Conservation (phyloP, 78 protist species). For the Speleostelium caveatum region DNA sequence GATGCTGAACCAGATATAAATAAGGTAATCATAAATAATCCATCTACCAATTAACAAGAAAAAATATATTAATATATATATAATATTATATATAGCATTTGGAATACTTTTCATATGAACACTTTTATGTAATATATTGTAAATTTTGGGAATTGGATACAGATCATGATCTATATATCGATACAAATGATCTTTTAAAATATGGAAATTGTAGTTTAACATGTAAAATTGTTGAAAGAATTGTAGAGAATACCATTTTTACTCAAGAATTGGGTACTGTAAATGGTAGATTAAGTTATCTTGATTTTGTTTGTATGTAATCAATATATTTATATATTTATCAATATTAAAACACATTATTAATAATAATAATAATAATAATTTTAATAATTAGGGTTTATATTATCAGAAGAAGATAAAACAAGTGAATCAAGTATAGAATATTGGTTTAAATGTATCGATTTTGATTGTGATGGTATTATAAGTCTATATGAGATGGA, state of each 20-base stretch:
- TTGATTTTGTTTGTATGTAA: slow-evolving; percentile 69
- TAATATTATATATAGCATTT: slow-evolving; percentile 45
- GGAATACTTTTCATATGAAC: slow-evolving; percentile 95
- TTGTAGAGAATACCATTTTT: slow-evolving; percentile 49
- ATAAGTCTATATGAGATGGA: slow-evolving; percentile 92
- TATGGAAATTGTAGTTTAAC: slow-evolving; percentile 73
- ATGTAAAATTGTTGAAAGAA: slow-evolving; percentile 21
- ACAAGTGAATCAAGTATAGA: slow-evolving; percentile 76
- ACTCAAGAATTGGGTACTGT: slow-evolving; percentile 13
- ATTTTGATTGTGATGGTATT: slow-evolving; percentile 91
- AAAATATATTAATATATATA: background rate
- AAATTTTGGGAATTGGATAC: slow-evolving; percentile 97
- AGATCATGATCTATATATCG: slow-evolving; percentile 90
- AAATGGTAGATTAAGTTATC: slow-evolving; percentile 15
- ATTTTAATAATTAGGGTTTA: slow-evolving; percentile 85
- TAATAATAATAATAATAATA: slow-evolving; percentile 75
- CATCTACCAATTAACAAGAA: no score
- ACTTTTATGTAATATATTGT: slow-evolving; percentile 97
- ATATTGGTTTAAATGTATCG: slow-evolving; percentile 92
- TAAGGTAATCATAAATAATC: slow-evolving; percentile 61
- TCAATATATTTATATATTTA: background rate
- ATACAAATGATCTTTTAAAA: slow-evolving; percentile 46
- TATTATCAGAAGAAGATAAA: slow-evolving; percentile 94
- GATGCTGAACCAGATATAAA: slow-evolving; percentile 90
- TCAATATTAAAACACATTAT: slow-evolving; percentile 11